A percentile compares a stretch with the other conserved stretches of the same genome.
These are phyloP conservation scores for Chlorella sp. DNA, from an alignment of 139 green algal species.

Conservation along the genomic window DNA sequence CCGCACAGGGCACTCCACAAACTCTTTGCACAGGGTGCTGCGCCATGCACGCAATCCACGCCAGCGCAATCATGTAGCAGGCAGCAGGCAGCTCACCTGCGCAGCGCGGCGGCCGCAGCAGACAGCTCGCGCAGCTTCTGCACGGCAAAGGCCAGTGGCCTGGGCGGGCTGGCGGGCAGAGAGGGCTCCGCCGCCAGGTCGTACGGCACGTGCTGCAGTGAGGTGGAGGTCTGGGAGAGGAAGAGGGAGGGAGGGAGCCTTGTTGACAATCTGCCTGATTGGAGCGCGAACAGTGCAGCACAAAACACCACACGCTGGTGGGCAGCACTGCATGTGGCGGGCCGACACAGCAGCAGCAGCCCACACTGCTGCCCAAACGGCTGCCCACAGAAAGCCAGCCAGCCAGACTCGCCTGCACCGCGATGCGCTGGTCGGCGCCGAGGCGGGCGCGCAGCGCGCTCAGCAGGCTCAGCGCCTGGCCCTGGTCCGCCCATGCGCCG, in stretches of 20 bases:
- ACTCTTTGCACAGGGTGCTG: no score
- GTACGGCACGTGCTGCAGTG: slow-evolving; percentile 88
- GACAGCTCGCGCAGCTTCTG: slow-evolving; percentile 84
- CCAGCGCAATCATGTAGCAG: no score
- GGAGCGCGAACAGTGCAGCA: no score
- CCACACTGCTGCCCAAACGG: no score
- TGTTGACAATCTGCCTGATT: no score
- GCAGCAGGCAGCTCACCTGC: neutral
- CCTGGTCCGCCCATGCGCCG: slow-evolving; percentile 81
- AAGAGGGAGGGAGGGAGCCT: neutral
- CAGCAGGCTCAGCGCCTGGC: slow-evolving; percentile 36
- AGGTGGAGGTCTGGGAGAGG: slow-evolving; percentile 68
- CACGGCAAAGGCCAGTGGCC: slow-evolving; percentile 78
- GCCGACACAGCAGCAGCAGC: no score
- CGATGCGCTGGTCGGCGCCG: slow-evolving; percentile 19
- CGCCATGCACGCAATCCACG: no score
- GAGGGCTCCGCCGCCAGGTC: slow-evolving; percentile 64
- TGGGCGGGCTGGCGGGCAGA: slow-evolving; percentile 28
- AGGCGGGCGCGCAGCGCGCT: slow-evolving; percentile 56
- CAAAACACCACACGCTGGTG: no score
- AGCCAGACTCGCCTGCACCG: slow-evolving; percentile 16
- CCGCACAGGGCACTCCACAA: no score
- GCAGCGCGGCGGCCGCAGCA: neutral
- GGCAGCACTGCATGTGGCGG: no score
- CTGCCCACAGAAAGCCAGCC: neutral